Base-by-base conservation (phyloP, 768 basidiomycete genomes). In the Mycena haematopus region DNA sequence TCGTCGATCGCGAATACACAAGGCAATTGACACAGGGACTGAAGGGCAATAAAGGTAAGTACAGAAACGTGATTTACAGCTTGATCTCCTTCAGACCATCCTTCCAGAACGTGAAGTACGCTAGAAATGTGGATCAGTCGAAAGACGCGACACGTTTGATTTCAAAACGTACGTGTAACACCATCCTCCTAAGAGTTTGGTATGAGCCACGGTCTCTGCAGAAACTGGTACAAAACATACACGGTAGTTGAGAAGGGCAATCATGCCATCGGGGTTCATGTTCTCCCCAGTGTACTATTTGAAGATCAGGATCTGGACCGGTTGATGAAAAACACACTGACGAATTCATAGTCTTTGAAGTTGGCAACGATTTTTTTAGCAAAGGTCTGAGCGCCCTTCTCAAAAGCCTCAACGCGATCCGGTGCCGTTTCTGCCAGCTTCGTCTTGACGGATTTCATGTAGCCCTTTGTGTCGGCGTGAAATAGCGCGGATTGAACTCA, bases 31-130 rank as follows among this genome's bases (percentile, higher is more conserved):
- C 29, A 31, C 29, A 31, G 9, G 29, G 29, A 31, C 29, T 4
- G 29, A 9, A 5, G 29, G 29, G 29, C 29, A 31, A 31, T 31
- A 31, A 31, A 31, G 29, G 29, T 31, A 31, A 31, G 55, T 68
- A 56, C 65, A 51, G 29, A 31, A 31, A 31, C n/a, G 54, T 33
- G 53, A 65, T 67, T 72, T 73, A 94, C 65, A 88, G 82, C 76
- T 95, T 95, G 62, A 84, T 72, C 75, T 87, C 83, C 79, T 95
- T 93, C 68, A 95, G 76, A 40, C 97, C 96, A 77, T 98, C 86
- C 79, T 92, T 96, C 96, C 96, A 98, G 84, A 96, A 92, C 33
- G 90, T 95, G 77, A 96, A 86, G 75, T 92, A 96, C 53, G 94
- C 93, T 91, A 68, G 51, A 52, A 62, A 21, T 44, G 52, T 31